Conservation (phyloP, 2,329 filamentous ascomycete genomes). For the Fusarium drepaniforme region DNA sequence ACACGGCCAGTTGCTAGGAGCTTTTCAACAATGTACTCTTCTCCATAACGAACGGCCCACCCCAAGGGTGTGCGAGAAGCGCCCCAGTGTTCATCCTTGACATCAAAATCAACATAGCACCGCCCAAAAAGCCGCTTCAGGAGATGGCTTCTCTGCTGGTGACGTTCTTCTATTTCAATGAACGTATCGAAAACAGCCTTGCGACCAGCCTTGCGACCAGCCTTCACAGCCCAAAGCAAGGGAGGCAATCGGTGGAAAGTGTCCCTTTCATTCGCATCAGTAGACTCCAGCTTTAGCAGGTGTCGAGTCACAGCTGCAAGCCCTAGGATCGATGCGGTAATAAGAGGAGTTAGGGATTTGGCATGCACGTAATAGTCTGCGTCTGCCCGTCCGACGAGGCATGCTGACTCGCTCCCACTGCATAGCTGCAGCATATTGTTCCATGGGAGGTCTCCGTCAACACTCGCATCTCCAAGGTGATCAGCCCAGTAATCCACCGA, state of each 20-base stretch:
- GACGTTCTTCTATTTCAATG: neutral
- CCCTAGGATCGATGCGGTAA: neutral
- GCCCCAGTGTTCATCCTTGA: too few species aligned
- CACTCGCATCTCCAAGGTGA: neutral
- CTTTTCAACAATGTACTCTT: neutral
- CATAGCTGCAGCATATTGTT: neutral
- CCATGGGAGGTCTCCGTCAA: neutral
- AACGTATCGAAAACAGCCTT: neutral
- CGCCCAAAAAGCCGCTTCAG: neutral
- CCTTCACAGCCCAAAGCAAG: neutral
- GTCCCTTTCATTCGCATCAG: neutral
- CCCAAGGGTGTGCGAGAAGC: too few species aligned
- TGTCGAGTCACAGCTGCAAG: neutral
- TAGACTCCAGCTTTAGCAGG: neutral
- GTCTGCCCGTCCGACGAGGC: too few species aligned
- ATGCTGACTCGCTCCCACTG: neutral
- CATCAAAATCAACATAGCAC: neutral
- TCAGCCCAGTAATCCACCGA: neutral
- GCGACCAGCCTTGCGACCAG: too few species aligned
- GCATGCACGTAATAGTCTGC: too few species aligned
- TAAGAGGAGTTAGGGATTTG: neutral
- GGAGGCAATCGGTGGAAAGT: neutral
- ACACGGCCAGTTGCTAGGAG: neutral
- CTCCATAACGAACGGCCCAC: neutral
- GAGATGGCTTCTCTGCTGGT: fast-evolving